Conservation (phyloP, 164 flowering plant genomes). For the Santalum album region DNA sequence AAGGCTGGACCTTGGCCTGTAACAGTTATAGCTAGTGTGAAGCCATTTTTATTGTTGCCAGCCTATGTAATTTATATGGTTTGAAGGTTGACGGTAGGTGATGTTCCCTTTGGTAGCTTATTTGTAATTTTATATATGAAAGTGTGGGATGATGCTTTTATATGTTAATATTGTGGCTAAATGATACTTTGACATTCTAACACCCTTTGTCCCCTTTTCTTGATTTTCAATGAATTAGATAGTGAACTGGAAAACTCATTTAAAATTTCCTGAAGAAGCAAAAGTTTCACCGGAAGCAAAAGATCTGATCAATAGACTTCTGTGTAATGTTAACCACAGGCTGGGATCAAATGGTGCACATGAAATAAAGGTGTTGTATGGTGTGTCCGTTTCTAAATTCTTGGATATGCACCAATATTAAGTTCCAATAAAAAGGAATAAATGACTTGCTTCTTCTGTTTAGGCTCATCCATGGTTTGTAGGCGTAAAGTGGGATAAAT, state of each 20-base stretch:
- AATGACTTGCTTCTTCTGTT: not conserved
- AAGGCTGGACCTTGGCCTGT: too few relatives aligned
- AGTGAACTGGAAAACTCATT: conserved; percentile 19
- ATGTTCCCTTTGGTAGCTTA: too few relatives aligned
- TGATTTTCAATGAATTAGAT: conserved; percentile 15
- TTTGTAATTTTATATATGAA: too few relatives aligned
- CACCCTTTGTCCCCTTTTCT: not conserved
- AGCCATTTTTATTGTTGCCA: too few relatives aligned
- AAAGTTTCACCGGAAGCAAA: not conserved
- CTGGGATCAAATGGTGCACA: conserved; percentile 29
- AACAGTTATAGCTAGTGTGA: too few relatives aligned
- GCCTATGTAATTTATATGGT: too few relatives aligned
- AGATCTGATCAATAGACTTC: conserved; percentile 18
- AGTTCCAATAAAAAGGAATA: not conserved
- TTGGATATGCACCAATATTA: not conserved
- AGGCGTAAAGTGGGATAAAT: conserved; percentile 53
- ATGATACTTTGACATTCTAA: not conserved
- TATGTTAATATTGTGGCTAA: not conserved
- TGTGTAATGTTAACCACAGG: conserved; percentile 43
- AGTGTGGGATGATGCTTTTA: too few relatives aligned
- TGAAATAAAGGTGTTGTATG: conserved; percentile 2
- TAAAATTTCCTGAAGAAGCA: conserved; percentile 8
- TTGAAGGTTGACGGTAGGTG: too few relatives aligned
- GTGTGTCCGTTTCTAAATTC: not conserved
- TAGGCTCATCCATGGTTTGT: conserved; percentile 52